phyloP scores from a whole-genome alignment of 768 basidiomycete genomes.

The Cantharellus cinnabarinus region DNA sequence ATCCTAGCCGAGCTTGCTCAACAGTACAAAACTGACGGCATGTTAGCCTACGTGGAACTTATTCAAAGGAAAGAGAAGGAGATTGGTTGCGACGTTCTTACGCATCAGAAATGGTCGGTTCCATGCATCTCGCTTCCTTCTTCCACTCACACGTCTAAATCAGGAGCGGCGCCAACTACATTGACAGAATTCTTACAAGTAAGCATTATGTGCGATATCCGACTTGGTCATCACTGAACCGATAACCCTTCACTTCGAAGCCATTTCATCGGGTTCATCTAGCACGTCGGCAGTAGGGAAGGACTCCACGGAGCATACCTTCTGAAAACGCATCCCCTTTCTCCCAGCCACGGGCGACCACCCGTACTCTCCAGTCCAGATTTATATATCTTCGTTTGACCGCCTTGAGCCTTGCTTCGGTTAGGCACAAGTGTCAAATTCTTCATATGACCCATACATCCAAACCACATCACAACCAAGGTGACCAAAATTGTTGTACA shows the following conservation, averaged over 20 bases:
- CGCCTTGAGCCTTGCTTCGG: no score
- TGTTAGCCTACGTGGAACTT: constrained; percentile 81
- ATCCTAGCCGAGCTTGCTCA: constrained; percentile 54
- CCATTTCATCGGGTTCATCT: constrained; percentile 72
- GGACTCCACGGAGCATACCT: constrained; percentile 78
- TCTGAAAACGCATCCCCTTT: constrained; percentile 21
- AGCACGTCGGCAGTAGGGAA: constrained; percentile 67
- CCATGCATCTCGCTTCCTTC: background rate
- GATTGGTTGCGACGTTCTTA: constrained; percentile 74
- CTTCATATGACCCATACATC: no score
- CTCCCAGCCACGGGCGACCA: no score
- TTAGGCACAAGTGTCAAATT: no score
- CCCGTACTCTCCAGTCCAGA: no score
- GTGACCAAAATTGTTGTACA: no score
- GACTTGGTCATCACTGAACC: background rate
- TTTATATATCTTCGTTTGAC: no score
- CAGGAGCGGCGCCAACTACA: constrained; percentile 82
- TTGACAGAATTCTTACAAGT: constrained; percentile 64
- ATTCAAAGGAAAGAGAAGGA: constrained; percentile 78
- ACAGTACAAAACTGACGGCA: constrained; percentile 68
- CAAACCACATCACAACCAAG: no score
- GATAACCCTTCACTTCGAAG: constrained; percentile 7
- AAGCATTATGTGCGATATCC: constrained; percentile 1
- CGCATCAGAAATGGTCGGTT: constrained; percentile 78
- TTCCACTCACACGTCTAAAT: background rate